Percentiles rank a stretch among this genome's conserved stretches.
These are phyloP conservation scores for Zangia roseola DNA, from an alignment of 768 basidiomycete genomes.

Conservation along the genomic window DNA sequence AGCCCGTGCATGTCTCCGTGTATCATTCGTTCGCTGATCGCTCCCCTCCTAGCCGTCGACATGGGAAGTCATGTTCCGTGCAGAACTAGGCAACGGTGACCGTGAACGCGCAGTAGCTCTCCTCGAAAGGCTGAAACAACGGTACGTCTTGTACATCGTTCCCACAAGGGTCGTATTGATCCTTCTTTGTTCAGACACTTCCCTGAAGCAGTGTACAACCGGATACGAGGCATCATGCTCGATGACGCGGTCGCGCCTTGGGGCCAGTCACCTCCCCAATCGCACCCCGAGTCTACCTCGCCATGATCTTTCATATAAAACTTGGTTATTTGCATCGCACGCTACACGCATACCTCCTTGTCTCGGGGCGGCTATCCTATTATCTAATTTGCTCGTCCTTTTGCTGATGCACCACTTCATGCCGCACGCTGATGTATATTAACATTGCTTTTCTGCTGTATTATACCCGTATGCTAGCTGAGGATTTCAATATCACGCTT, in stretches of 20 bases:
- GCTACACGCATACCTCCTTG: too few species aligned
- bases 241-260: conserved; percentile 59
- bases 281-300: conserved; percentile 11
- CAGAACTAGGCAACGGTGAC: conserved; percentile 80
- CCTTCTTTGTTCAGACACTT: conserved; percentile 50
- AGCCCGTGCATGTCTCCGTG: neutral
- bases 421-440: neutral
- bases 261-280: conserved; percentile 22
- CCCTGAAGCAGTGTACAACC: conserved; percentile 74
- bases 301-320: neutral
- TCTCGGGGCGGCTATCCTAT: too few species aligned
- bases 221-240: conserved; percentile 79
- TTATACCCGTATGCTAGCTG: conserved; percentile 4
- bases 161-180: neutral
- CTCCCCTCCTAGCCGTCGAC: conserved; percentile 66
- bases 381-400: too few species aligned
- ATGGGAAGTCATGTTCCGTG: conserved; percentile 94
- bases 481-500: too few species aligned
- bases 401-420: neutral
- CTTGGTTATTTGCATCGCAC: neutral
- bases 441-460: neutral
- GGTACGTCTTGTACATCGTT: conserved; percentile 45
- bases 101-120: conserved; percentile 67
- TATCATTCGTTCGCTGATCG: neutral
- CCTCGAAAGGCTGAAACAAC: conserved; percentile 66